A percentile compares a stretch with the other conserved stretches of the same genome.
Evolutionary conservation across 108 stramenopile species (phyloP).

Genomic region (Mayamaea pseudoterrestris): DNA sequence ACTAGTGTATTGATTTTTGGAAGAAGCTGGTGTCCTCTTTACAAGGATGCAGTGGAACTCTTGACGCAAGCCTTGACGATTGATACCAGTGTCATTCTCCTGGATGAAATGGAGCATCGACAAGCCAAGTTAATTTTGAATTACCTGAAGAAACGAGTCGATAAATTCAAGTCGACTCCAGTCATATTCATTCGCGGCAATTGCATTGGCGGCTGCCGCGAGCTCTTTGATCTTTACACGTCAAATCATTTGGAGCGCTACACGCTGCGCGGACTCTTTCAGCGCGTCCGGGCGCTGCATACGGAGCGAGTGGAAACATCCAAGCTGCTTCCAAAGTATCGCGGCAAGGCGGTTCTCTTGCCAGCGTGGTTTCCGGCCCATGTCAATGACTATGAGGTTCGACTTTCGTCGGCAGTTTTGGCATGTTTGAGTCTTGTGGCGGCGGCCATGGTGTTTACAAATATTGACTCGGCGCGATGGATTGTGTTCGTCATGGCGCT

Average conservation of each 20-base stretch:
- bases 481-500: slow-evolving; percentile 10
- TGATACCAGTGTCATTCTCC: slow-evolving; percentile 7
- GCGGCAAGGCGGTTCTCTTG: slow-evolving; percentile 5
- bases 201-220: slow-evolving; percentile 26
- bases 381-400: slow-evolving; percentile 22
- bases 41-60: slow-evolving; percentile 18
- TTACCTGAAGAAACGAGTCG: too few relatives aligned
- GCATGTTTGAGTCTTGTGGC: slow-evolving; percentile 6
- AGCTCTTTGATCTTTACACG: slow-evolving; percentile 11
- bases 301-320: slow-evolving; percentile 15
- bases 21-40: slow-evolving; percentile 34
- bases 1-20: slow-evolving; percentile 17
- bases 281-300: background rate
- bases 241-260: slow-evolving; percentile 8
- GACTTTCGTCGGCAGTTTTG: too few relatives aligned
- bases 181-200: slow-evolving; percentile 34
- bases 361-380: slow-evolving; percentile 21
- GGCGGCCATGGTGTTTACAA: too few relatives aligned
- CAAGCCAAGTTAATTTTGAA: too few relatives aligned
- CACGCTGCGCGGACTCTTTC: slow-evolving; percentile 6
- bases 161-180: slow-evolving; percentile 31
- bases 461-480: too few relatives aligned
- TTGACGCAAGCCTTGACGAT: slow-evolving; percentile 14
- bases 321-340: slow-evolving; percentile 7
- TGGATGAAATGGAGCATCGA: slow-evolving; percentile 11